Percentiles rank a stretch among this genome's conserved stretches.
phyloP scores from a whole-genome alignment of 2,329 filamentous ascomycete genomes.

The Colletotrichum lupini region DNA sequence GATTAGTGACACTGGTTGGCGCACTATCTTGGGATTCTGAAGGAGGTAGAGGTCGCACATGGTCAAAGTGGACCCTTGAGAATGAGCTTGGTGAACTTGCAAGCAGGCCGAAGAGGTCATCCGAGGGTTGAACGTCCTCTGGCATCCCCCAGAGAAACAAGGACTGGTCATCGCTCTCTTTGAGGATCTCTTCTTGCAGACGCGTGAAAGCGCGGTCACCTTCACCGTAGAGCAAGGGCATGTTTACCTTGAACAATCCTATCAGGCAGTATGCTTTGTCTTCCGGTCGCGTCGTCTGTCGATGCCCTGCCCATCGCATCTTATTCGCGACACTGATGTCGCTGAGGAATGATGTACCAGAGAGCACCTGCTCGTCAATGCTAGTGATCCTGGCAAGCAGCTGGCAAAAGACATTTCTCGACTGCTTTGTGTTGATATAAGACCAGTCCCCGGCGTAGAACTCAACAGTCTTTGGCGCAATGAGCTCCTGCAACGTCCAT shows the following conservation, averaged over 20 bases:
- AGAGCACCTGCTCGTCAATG: slow-evolving; percentile 5
- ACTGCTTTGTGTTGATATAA: not conserved
- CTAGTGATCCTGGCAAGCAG: slow-evolving; percentile 1
- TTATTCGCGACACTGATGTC: slow-evolving; percentile 39
- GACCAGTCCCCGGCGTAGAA: slow-evolving; percentile 14
- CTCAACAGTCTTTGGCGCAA: not conserved
- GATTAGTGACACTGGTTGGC: not conserved
- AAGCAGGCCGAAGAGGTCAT: not conserved
- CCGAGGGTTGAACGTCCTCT: not conserved
- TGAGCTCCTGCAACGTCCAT: slow-evolving; percentile 20
- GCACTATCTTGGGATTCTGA: slow-evolving; percentile 1
- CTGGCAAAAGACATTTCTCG: not conserved
- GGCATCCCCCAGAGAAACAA: slow-evolving; percentile 18
- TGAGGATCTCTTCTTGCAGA: slow-evolving; percentile 28
- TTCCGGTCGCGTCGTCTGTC: slow-evolving; percentile 38
- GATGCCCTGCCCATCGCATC: slow-evolving; percentile 43
- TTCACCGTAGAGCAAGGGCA: slow-evolving; percentile 43
- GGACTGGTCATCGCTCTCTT: slow-evolving; percentile 22
- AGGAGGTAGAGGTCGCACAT: slow-evolving; percentile 1
- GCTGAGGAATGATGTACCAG: slow-evolving; percentile 18
- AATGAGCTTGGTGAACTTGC: not conserved
- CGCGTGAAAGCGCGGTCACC: slow-evolving; percentile 39
- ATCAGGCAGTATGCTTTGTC: slow-evolving; percentile 43
- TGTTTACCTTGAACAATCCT: slow-evolving; percentile 43
- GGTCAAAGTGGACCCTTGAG: not conserved